These are phyloP conservation scores for Magnusiomyces tetraspermus DNA, from an alignment of 1,139 yeast genomes.

Conservation along the genomic window DNA sequence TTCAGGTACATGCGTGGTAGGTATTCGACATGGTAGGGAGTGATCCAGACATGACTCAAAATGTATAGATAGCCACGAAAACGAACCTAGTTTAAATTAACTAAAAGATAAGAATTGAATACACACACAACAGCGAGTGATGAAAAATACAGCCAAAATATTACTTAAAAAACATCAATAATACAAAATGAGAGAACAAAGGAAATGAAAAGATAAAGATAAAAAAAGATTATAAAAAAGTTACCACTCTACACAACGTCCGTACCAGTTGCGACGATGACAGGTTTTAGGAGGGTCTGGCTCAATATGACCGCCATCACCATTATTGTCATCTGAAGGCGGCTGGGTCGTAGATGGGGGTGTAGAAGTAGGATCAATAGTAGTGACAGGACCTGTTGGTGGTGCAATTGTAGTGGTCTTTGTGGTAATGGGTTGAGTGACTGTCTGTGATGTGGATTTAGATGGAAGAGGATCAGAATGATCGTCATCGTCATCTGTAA, in stretches of 20 bases:
- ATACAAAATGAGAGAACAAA: neutral
- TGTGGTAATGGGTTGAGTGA: neutral
- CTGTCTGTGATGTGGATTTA: neutral
- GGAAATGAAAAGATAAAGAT: neutral
- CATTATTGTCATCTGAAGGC: slow-evolving; percentile 12
- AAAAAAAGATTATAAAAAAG: neutral
- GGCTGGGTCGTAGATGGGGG: slow-evolving; percentile 11
- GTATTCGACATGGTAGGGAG: no score
- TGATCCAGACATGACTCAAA: no score
- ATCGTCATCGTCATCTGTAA: slow-evolving; percentile 34
- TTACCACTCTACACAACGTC: slow-evolving; percentile 23
- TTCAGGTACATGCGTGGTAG: no score
- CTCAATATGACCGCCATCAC: slow-evolving; percentile 8
- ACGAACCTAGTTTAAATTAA: no score
- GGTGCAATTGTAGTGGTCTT: slow-evolving; percentile 5
- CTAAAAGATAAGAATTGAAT: no score
- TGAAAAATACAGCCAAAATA: no score
- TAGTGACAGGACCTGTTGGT: slow-evolving; percentile 7
- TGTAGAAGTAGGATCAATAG: slow-evolving; percentile 12
- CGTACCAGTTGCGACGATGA: slow-evolving; percentile 24
- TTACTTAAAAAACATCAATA: no score
- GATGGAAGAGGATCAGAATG: slow-evolving; percentile 5
- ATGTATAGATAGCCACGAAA: no score
- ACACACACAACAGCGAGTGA: no score
- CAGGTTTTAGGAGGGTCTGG: slow-evolving; percentile 18